Evolutionary conservation across 225 moss, liverwort and hornwort species (phyloP).

Genomic region (Polytrichum commune): DNA sequence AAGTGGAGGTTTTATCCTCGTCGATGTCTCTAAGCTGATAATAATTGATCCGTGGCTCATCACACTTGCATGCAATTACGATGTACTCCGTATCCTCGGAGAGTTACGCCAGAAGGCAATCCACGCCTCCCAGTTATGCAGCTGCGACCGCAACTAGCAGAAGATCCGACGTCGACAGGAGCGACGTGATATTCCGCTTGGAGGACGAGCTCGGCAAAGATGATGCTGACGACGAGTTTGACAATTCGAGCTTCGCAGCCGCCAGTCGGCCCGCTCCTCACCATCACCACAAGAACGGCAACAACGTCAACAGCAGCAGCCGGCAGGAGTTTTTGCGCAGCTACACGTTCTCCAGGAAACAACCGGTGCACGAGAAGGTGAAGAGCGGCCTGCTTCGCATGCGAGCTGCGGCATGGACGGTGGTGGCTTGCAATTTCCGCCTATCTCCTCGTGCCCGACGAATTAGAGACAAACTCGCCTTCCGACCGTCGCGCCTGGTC

Average conservation of each 20-base stretch:
- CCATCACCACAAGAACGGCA: too few species aligned
- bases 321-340: slow-evolving; percentile 54
- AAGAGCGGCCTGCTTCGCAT: slow-evolving; percentile 21
- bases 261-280: neutral
- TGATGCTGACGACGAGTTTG: slow-evolving; percentile 22
- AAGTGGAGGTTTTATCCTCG: too few species aligned
- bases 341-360: slow-evolving; percentile 46
- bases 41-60: too few species aligned
- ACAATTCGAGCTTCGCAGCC: slow-evolving; percentile 5
- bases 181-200: slow-evolving; percentile 31
- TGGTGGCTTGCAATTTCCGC: slow-evolving; percentile 32
- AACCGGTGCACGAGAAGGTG: slow-evolving; percentile 33
- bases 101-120: too few species aligned
- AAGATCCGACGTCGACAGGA: slow-evolving; percentile 28
- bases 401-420: slow-evolving; percentile 40
- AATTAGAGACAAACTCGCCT: slow-evolving; percentile 26
- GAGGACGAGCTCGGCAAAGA: slow-evolving; percentile 35
- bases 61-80: too few species aligned
- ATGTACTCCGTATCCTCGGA: too few species aligned
- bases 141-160: slow-evolving; percentile 18
- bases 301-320: slow-evolving; percentile 16
- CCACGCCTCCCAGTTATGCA: neutral
- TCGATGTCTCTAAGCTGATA: too few species aligned
- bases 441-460: slow-evolving; percentile 23
- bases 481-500: slow-evolving; percentile 14